A percentile compares a stretch with the other conserved stretches of the same genome.
Conservation (phyloP, 2,329 filamentous ascomycete species). For the Paradendryphiella salina region DNA sequence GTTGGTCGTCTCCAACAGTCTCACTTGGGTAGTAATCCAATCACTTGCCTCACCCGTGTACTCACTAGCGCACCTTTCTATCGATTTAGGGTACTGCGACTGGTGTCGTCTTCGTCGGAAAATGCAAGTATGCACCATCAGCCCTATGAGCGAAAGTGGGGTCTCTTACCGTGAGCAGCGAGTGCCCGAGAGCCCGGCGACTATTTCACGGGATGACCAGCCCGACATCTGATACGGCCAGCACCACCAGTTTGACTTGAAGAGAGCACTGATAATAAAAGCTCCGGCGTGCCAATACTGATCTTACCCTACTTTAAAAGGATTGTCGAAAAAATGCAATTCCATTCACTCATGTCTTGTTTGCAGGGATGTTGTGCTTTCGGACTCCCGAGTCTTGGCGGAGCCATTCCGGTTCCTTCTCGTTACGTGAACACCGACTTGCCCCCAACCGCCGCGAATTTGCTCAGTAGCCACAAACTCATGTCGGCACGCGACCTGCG, state of each 20-base stretch:
- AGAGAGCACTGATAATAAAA: background rate
- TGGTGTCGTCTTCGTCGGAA: background rate
- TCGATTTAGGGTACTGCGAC: background rate
- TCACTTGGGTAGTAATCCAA: too few species aligned
- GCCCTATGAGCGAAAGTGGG: conserved; percentile 11
- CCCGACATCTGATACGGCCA: background rate
- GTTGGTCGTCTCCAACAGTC: too few species aligned
- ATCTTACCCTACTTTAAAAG: background rate
- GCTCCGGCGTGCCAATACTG: too few species aligned
- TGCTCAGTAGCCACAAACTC: conserved; percentile 23
- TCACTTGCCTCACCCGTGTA: too few species aligned
- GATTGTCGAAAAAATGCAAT: background rate
- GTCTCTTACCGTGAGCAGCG: conserved; percentile 6
- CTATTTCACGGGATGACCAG: conserved; percentile 17
- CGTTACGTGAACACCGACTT: conserved; percentile 14
- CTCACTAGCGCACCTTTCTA: background rate
- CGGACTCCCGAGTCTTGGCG: conserved; percentile 1
- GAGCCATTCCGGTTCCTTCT: conserved; percentile 17
- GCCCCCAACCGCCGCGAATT: too few species aligned
- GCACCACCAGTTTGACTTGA: background rate
- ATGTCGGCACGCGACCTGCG: conserved; percentile 22
- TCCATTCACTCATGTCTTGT: background rate
- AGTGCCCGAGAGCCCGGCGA: conserved; percentile 25
- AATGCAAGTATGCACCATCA: conserved; percentile 3
- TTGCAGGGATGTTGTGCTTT: background rate